These are phyloP conservation scores for Mortierella hygrophila DNA, from an alignment of 192 early-diverging fungal species.

Conservation along the genomic window DNA sequence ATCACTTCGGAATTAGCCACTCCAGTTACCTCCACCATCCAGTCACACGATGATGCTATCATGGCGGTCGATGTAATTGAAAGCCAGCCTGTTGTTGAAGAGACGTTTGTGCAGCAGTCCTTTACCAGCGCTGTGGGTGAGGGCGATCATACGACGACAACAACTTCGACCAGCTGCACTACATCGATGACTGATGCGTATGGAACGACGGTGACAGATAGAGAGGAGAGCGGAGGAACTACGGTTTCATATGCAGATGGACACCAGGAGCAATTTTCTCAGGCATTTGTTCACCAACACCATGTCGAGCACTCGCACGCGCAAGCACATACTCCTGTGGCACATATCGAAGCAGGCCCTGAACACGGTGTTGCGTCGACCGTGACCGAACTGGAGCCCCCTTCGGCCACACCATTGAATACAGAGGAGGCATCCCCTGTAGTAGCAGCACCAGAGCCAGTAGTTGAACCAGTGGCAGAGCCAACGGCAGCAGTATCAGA, in stretches of 20 bases:
- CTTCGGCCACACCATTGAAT: background rate
- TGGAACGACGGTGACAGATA: conserved; percentile 22
- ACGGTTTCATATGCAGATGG: conserved; percentile 25
- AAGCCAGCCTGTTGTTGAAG: background rate
- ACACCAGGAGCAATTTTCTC: conserved; percentile 26
- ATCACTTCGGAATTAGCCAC: background rate
- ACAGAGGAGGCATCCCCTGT: background rate
- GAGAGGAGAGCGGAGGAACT: background rate
- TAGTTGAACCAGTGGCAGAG: background rate
- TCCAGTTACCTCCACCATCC: background rate
- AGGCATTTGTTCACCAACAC: conserved; percentile 13
- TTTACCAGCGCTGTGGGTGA: conserved; percentile 22
- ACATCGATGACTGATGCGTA: conserved; percentile 6
- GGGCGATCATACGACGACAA: conserved; percentile 17
- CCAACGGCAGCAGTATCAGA: background rate
- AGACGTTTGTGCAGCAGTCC: conserved; percentile 16
- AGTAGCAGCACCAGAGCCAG: background rate
- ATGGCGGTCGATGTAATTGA: background rate
- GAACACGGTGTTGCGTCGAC: background rate
- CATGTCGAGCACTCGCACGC: conserved; percentile 9
- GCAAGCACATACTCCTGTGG: background rate
- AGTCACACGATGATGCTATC: background rate
- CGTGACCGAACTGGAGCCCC: background rate
- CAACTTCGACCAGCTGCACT: background rate
- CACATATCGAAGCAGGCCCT: background rate